Conservation (phyloP, 768 basidiomycete species). For the Rossbeevera mucosa region DNA sequence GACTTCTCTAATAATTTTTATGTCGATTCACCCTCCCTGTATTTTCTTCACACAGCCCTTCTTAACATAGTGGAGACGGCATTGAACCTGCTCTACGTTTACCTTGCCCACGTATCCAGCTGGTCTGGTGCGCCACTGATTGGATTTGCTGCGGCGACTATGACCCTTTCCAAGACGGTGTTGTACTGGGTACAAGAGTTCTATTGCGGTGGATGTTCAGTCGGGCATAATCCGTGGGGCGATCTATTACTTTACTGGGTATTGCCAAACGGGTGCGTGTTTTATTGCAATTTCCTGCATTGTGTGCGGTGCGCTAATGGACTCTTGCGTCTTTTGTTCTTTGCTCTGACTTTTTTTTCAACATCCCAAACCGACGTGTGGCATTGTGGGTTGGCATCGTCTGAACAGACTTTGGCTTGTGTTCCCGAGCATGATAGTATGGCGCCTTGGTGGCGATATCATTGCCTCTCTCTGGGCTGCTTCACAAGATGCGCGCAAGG, state of each 20-base stretch:
- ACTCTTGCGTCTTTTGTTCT: not conserved
- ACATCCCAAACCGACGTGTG: not conserved
- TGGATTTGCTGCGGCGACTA: constrained; percentile 65
- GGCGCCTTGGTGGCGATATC: constrained; percentile 62
- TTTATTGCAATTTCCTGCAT: not conserved
- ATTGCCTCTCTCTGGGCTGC: constrained; percentile 36
- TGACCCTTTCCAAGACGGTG: constrained; percentile 82
- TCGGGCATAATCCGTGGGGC: constrained; percentile 64
- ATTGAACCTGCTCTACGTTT: constrained; percentile 73
- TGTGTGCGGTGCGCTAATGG: constrained; percentile 4
- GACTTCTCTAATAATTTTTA: constrained; percentile 16
- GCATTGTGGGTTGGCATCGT: not conserved
- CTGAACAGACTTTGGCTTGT: constrained; percentile 70
- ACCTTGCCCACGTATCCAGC: constrained; percentile 57
- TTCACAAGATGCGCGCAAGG: constrained; percentile 25
- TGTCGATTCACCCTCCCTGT: not conserved
- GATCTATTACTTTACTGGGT: constrained; percentile 61
- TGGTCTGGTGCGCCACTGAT: constrained; percentile 68
- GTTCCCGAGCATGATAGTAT: constrained; percentile 58
- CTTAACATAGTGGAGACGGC: constrained; percentile 75
- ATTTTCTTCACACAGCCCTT: constrained; percentile 43
- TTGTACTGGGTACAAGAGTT: constrained; percentile 83
- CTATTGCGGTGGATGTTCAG: constrained; percentile 64
- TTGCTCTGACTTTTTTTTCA: not conserved
- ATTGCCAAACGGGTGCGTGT: constrained; percentile 71